Evolutionary conservation across 139 green algal genomes (phyloP).

Genomic region (Asterochloris sp.): DNA sequence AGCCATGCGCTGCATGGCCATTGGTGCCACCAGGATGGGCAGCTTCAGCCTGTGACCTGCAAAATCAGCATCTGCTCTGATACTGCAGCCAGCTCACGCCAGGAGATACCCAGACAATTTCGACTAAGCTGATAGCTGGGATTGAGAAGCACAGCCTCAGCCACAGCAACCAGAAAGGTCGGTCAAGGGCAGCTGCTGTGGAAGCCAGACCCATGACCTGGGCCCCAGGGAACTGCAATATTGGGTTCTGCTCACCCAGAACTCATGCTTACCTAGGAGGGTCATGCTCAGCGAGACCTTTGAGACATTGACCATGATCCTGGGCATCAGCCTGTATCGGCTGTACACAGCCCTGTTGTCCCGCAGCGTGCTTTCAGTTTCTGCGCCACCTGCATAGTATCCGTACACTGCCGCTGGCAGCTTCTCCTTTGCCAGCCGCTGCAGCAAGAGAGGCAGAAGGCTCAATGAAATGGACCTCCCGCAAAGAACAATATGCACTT

Average conservation of each 20-base stretch:
- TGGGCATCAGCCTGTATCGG: constrained; percentile 51
- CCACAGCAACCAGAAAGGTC: neutral
- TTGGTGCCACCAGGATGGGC: constrained; percentile 79
- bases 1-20: constrained; percentile 81
- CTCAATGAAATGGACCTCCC: no score
- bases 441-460: no score
- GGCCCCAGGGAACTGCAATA: neutral
- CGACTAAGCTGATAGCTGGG: neutral
- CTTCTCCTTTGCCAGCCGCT: no score
- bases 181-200: no score
- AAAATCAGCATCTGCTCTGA: neutral
- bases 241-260: neutral
- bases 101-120: neutral
- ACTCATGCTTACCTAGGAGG: constrained; percentile 38
- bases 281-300: constrained; percentile 34
- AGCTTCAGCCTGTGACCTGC: constrained; percentile 45
- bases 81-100: neutral
- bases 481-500: no score
- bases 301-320: constrained; percentile 60
- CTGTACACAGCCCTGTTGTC: constrained; percentile 49
- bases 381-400: constrained; percentile 48
- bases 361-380: constrained; percentile 38
- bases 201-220: neutral
- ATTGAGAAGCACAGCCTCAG: neutral
- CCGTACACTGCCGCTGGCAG: constrained; percentile 19